Evolutionary conservation across 352 stramenopile species (phyloP), one percentile per base, ranked within the genome.

Genomic region (Pythium pyrilobum): DNA sequence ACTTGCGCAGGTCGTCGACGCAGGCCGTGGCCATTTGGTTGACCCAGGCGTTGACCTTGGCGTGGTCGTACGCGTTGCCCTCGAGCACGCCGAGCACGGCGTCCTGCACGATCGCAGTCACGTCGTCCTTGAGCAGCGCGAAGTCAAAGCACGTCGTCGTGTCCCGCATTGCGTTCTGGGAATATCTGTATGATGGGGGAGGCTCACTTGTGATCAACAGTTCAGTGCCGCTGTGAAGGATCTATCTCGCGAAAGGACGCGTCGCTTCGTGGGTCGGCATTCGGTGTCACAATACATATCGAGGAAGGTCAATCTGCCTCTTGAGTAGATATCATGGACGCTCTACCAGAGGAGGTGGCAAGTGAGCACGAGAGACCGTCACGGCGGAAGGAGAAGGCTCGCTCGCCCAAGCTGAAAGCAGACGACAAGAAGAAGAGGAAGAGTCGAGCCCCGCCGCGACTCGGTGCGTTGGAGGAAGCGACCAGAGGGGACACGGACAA

Each of bases 21-120:
- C 81, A 92, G 1, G 75, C 74, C 20, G 63, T 72, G 9, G 78
- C 86, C 63, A 92, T 76, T 40, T 59, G 62, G 25, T 78, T 87
- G 36, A 88, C 68, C 81, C 81, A 92, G 56, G 83, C 64, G 36
- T 79, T 88, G 42, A 91, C 78, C 66, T 92, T 88, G 31, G 52
- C 53, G 59, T 92, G 82, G 60, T 89, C 78, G 59, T 89, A 92
- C n/a, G 63, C 60, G 27, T 92, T 87, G 5, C 81, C 81, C 25
- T 92, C 81, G 9, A 92, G 59, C 20, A 77, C 75, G 31, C 67
- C 85, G 0, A 88, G 69, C 48, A 92, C 77, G 0, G 81, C 77
- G 29, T 86, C 78, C 46, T 89, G 76, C 23, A 88, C 76, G 46
- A 92, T 85, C 20, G 71, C 64, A n/a, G 59, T 84, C 53, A 88